These are phyloP conservation scores for Colletotrichum sp. DNA, from an alignment of 2,329 filamentous ascomycete genomes.

Conservation along the genomic window DNA sequence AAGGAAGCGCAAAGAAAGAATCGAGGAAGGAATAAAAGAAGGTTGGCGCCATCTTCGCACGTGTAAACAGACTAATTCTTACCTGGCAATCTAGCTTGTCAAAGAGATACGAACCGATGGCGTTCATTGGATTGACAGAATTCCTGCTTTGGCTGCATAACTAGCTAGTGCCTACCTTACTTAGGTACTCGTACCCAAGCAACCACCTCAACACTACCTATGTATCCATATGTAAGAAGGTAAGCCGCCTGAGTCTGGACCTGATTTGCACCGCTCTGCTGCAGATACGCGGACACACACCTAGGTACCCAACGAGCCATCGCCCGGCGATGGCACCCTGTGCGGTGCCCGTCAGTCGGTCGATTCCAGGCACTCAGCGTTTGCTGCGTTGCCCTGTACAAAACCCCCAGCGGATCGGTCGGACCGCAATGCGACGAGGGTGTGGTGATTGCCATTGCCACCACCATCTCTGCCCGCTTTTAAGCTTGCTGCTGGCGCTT, in stretches of 20 bases:
- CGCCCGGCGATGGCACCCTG: background rate
- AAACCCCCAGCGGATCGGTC: slow-evolving; percentile 5
- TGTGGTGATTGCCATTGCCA: background rate
- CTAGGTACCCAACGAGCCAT: background rate
- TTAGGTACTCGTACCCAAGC: background rate
- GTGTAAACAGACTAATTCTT: background rate
- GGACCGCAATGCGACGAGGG: background rate
- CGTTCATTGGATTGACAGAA: background rate
- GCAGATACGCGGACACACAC: background rate
- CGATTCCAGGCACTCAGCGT: background rate
- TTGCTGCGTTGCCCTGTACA: background rate
- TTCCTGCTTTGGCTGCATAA: background rate
- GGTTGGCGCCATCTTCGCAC: background rate
- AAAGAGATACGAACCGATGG: background rate
- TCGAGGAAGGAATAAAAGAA: background rate
- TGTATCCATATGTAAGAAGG: background rate
- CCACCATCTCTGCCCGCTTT: background rate
- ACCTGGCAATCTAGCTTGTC: background rate
- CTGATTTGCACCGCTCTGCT: background rate
- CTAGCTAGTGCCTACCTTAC: background rate
- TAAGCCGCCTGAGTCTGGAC: background rate
- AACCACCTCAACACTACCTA: background rate
- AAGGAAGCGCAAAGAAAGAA: background rate
- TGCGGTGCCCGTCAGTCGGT: background rate
- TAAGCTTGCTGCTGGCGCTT: background rate